Conservation (phyloP, 2,329 filamentous ascomycete genomes). For the Rutstroemia sydowiana region DNA sequence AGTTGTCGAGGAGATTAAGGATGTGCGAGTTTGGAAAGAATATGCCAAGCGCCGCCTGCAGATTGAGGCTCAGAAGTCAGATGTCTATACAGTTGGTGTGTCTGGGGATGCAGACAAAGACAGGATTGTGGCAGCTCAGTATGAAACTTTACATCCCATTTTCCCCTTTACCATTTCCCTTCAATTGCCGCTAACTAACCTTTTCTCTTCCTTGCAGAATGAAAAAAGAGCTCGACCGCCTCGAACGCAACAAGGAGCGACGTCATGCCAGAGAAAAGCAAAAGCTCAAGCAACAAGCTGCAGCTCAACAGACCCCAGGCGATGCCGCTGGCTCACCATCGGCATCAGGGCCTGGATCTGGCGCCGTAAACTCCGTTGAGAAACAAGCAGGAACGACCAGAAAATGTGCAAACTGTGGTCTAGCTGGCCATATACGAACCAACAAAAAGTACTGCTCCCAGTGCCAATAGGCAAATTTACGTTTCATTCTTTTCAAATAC, state of each 20-base stretch:
- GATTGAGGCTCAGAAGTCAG: conserved; percentile 43
- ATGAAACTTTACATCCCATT: conserved; percentile 21
- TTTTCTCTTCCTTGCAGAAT: conserved; percentile 39
- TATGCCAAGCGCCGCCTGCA: conserved; percentile 68
- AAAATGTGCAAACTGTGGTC: conserved; percentile 96
- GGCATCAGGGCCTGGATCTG: conserved; percentile 30
- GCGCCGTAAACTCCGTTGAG: conserved; percentile 40
- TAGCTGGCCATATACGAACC: conserved; percentile 96
- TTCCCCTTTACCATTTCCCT: not conserved
- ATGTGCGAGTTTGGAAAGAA: conserved; percentile 79
- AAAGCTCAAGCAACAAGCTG: conserved; percentile 49
- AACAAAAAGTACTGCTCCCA: conserved; percentile 75
- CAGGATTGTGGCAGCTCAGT: conserved; percentile 51
- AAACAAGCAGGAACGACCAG: conserved; percentile 61
- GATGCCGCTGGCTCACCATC: conserved; percentile 34
- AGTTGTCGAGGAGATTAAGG: conserved; percentile 57
- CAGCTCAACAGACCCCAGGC: conserved; percentile 20
- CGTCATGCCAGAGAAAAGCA: conserved; percentile 85
- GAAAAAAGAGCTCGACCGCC: conserved; percentile 68
- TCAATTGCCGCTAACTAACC: not conserved
- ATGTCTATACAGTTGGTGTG: conserved; percentile 53
- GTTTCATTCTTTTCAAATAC: not conserved
- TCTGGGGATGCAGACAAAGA: conserved; percentile 63
- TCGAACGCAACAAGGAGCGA: conserved; percentile 87
- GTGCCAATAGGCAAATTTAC: conserved; percentile 8